Conservation (phyloP, 1,284 basidiomycete genomes). For the Moesziomyces parantarcticus region DNA sequence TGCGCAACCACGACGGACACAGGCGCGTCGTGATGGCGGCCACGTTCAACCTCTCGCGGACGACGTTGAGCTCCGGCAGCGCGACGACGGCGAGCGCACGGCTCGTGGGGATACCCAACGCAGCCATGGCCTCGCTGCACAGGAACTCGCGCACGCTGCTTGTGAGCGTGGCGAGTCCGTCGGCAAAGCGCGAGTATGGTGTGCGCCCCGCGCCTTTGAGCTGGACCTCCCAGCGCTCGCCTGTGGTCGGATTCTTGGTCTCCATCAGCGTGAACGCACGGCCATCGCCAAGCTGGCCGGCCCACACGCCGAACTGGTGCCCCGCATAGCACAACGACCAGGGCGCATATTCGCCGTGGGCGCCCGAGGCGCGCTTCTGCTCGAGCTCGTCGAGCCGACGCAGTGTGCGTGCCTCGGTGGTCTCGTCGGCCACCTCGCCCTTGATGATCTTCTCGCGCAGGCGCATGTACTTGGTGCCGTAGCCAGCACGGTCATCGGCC, state of each 20-base stretch:
- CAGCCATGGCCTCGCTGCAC: conserved; percentile 79
- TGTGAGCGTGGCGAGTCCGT: conserved; percentile 90
- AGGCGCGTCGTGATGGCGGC: conserved; percentile 85
- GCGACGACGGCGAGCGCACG: conserved; percentile 84
- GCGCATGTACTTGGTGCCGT: conserved; percentile 50
- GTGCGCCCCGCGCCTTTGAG: conserved; percentile 94
- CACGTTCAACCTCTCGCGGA: conserved; percentile 81
- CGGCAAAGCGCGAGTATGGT: conserved; percentile 88
- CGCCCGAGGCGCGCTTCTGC: conserved; percentile 17
- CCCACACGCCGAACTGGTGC: conserved; percentile 88
- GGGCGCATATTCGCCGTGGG: conserved; percentile 42
- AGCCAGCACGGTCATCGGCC: conserved; percentile 29
- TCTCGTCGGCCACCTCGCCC: conserved; percentile 32
- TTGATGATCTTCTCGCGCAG: conserved; percentile 34
- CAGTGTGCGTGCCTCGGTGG: conserved; percentile 13
- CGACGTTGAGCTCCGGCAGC: conserved; percentile 79
- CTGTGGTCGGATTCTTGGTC: conserved; percentile 73
- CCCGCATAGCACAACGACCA: conserved; percentile 66
- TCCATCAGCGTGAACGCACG: conserved; percentile 84
- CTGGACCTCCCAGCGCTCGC: conserved; percentile 77
- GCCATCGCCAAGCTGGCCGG: conserved; percentile 96
- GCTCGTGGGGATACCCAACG: conserved; percentile 86
- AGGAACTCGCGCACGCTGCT: conserved; percentile 88
- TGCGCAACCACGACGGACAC: conserved; percentile 88
- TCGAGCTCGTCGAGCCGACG: conserved; percentile 46